Evolutionary conservation across 352 stramenopile species (phyloP).

Genomic region (Phytophthora pisi): DNA sequence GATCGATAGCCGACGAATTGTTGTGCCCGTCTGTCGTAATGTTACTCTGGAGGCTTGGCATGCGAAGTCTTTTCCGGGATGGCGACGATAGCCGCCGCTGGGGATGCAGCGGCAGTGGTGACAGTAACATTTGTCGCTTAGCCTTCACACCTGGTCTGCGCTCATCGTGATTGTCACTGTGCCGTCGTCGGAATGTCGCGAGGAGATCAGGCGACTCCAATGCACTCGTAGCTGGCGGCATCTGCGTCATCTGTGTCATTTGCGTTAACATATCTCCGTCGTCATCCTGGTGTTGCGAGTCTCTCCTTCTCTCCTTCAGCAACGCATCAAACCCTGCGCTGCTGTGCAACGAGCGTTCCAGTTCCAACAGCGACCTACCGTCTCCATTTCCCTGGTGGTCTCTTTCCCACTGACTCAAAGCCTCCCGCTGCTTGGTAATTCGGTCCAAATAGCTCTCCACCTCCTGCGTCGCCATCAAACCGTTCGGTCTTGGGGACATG

Average conservation of each 20-base stretch:
- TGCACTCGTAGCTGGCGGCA: slow-evolving; percentile 28
- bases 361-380: slow-evolving; percentile 21
- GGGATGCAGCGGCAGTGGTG: slow-evolving; percentile 26
- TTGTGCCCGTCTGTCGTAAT: slow-evolving; percentile 1
- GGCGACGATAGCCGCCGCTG: slow-evolving; percentile 17
- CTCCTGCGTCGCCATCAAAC: slow-evolving; percentile 56
- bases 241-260: slow-evolving; percentile 42
- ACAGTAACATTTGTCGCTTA: slow-evolving; percentile 32
- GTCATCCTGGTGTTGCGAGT: slow-evolving; percentile 23
- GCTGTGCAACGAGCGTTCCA: slow-evolving; percentile 31
- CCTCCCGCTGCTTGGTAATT: slow-evolving; percentile 55
- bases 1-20: slow-evolving; percentile 9
- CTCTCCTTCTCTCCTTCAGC: slow-evolving; percentile 25
- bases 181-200: slow-evolving; percentile 24
- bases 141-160: slow-evolving; percentile 15
- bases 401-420: slow-evolving; percentile 55
- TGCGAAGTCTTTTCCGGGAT: slow-evolving; percentile 40
- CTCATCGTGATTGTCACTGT: slow-evolving; percentile 13
- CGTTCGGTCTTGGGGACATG: slow-evolving; percentile 12
- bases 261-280: slow-evolving; percentile 33
- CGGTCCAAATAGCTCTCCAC: slow-evolving; percentile 58
- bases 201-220: slow-evolving; percentile 50
- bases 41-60: slow-evolving; percentile 19
- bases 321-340: slow-evolving; percentile 32
- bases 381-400: slow-evolving; percentile 16